These are phyloP conservation scores for Hypoxylon cercidicola DNA, from an alignment of 495 filamentous ascomycete genomes.

Conservation along the genomic window DNA sequence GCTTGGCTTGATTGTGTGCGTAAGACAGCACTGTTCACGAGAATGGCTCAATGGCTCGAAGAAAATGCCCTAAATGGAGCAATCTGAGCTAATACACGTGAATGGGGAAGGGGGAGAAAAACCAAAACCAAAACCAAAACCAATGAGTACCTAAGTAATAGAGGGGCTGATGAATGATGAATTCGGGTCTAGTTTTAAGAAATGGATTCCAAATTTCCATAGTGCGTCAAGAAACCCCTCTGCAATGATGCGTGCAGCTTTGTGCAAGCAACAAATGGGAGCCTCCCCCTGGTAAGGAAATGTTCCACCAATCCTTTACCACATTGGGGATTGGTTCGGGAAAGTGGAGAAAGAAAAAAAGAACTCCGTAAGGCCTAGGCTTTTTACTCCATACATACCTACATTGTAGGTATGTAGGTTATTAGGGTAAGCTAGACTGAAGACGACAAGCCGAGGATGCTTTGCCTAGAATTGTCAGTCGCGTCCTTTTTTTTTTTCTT, in stretches of 20 bases:
- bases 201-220: conserved; percentile 37
- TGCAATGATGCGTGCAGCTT: conserved; percentile 2
- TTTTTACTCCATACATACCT: too few relatives aligned
- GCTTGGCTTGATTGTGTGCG: conserved; percentile 6
- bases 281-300: conserved; percentile 17
- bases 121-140: conserved; percentile 5
- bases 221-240: conserved; percentile 10
- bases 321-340: conserved; percentile 17
- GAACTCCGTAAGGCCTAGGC: conserved; percentile 2
- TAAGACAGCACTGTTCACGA: conserved; percentile 26
- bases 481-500: background rate
- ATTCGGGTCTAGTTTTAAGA: conserved; percentile 11
- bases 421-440: background rate
- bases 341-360: conserved; percentile 5
- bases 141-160: conserved; percentile 29
- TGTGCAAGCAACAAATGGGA: conserved; percentile 25
- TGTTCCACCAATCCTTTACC: conserved; percentile 38
- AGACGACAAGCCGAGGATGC: conserved; percentile 3
- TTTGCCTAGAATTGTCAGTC: background rate
- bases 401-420: too few relatives aligned
- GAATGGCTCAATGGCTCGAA: conserved; percentile 10
- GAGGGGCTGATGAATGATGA: conserved; percentile 5
- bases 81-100: conserved; percentile 26
- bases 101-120: conserved; percentile 4
- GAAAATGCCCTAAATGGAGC: conserved; percentile 16